Percentiles rank a stretch among this genome's conserved stretches.
These are phyloP conservation scores for Pulveroboletus ravenelii DNA, from an alignment of 768 basidiomycete genomes.

Conservation along the genomic window DNA sequence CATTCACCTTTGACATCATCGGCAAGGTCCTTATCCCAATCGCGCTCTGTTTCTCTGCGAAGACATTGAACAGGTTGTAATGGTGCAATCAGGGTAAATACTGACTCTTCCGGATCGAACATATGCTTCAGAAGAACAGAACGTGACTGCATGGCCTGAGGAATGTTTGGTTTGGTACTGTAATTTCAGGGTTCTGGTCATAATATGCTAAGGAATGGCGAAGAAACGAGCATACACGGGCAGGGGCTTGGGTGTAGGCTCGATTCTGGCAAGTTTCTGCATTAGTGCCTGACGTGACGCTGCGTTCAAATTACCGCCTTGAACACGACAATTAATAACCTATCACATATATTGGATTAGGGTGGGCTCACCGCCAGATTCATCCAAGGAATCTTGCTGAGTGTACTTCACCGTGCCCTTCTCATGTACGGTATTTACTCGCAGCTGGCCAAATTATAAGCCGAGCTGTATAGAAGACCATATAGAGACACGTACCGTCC, in stretches of 20 bases:
- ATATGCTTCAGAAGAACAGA: conserved; percentile 90
- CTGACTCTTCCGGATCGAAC: conserved; percentile 96
- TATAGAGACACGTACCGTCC: conserved; percentile 53
- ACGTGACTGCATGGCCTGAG: conserved; percentile 82
- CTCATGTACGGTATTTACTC: conserved; percentile 90
- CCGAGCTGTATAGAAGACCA: conserved; percentile 12
- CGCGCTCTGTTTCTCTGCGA: conserved; percentile 83
- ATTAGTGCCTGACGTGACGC: conserved; percentile 98
- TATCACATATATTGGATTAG: background rate
- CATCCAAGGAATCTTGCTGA: conserved; percentile 78
- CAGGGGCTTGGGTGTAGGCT: conserved; percentile 55
- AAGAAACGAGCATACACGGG: conserved; percentile 48
- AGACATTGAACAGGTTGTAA: conserved; percentile 5
- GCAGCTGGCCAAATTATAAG: conserved; percentile 45
- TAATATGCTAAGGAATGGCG: background rate
- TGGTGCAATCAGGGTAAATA: conserved; percentile 6
- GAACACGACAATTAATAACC: conserved; percentile 7
- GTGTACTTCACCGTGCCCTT: conserved; percentile 77
- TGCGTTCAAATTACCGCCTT: conserved; percentile 97
- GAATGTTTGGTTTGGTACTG: conserved; percentile 75
- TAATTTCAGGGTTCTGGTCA: conserved; percentile 10
- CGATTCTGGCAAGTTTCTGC: conserved; percentile 99
- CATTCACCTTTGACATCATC: conserved; percentile 97
- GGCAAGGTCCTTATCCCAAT: conserved; percentile 95
- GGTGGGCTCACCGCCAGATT: conserved; percentile 67